Conservation (phyloP, 139 green algal genomes). For the Chlamydomonas sp. region DNA sequence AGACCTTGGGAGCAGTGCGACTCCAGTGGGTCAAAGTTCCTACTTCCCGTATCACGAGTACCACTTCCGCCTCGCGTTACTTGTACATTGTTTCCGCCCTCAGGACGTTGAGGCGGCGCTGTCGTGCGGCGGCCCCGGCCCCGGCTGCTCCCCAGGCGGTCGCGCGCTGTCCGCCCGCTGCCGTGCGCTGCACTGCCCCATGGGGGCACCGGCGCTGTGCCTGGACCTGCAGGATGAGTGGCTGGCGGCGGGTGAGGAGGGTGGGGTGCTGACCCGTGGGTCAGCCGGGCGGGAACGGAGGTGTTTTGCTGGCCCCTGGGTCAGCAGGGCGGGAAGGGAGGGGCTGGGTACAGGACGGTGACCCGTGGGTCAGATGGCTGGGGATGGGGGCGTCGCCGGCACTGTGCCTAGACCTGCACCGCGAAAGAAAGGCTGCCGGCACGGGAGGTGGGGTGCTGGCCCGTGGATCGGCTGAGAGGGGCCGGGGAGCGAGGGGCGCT, state of each 20-base stretch:
- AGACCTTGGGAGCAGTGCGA: too few species aligned
- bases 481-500: too few species aligned
- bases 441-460: too few species aligned
- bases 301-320: not conserved
- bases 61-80: not conserved
- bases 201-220: constrained; percentile 45
- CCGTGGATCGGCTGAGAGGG: too few species aligned
- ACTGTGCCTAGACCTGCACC: constrained; percentile 2
- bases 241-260: constrained; percentile 44
- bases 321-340: not conserved
- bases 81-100: not conserved
- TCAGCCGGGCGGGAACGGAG: not conserved
- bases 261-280: not conserved
- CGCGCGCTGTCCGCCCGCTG: not conserved
- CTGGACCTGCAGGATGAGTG: constrained; percentile 63
- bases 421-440: too few species aligned
- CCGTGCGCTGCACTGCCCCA: constrained; percentile 42
- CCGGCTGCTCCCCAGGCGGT: not conserved
- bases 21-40: not conserved
- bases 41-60: not conserved
- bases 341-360: not conserved
- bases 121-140: not conserved
- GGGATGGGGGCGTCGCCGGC: not conserved
- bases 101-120: constrained; percentile 21
- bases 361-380: not conserved